phyloP scores from a whole-genome alignment of 805 yeast species.

The Nadsonia fulvescens region DNA sequence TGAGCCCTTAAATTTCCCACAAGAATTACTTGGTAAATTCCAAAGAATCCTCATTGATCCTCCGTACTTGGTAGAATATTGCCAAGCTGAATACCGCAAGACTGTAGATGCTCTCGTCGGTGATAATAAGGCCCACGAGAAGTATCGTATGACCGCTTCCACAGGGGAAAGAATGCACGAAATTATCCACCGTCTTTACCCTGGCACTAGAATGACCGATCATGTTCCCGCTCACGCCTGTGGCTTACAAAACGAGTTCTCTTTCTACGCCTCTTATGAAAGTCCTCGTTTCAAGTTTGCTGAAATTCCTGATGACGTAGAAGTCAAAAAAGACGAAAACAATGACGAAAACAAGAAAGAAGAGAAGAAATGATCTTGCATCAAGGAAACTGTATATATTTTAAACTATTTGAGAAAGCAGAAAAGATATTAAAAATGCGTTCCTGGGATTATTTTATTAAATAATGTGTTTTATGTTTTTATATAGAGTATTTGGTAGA shows the following conservation, averaged over 20 bases:
- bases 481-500: too few species aligned
- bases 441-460: too few species aligned
- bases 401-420: too few species aligned
- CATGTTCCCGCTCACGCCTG: conserved; percentile 69
- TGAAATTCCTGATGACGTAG: too few species aligned
- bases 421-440: too few species aligned
- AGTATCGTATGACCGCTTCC: conserved; percentile 35
- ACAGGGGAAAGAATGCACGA: conserved; percentile 81
- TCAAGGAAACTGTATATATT: too few species aligned
- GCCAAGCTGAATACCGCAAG: conserved; percentile 51
- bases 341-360: too few species aligned
- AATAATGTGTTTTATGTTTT: too few species aligned
- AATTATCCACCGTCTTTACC: conserved; percentile 42
- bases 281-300: conserved; percentile 46
- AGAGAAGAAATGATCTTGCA: too few species aligned
- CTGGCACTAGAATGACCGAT: conserved; percentile 43
- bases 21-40: conserved; percentile 37
- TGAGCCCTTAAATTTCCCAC: conserved; percentile 44
- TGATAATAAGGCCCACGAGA: conserved; percentile 6
- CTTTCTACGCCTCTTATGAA: conserved; percentile 69
- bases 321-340: too few species aligned
- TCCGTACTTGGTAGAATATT: conserved; percentile 66
- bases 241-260: conserved; percentile 74
- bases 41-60: conserved; percentile 72
- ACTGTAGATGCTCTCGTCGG: conserved; percentile 39